Conservation (phyloP, 2,329 filamentous ascomycete genomes). For the Pseudogymnoascus sp. region DNA sequence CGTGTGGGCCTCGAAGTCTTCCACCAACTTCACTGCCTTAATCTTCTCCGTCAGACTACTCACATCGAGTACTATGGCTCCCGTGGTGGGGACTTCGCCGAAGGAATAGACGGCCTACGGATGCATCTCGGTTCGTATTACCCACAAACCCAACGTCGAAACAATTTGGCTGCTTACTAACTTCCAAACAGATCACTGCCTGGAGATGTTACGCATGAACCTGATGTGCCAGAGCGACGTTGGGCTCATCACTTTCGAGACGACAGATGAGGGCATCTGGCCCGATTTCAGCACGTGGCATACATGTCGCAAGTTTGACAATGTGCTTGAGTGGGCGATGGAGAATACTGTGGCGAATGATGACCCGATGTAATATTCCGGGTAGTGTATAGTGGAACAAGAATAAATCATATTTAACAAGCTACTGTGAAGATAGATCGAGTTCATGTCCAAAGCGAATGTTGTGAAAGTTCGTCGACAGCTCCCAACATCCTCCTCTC, state of each 20-base stretch:
- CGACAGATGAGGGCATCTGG: constrained; percentile 41
- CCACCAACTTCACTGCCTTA: constrained; percentile 33
- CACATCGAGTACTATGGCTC: constrained; percentile 43
- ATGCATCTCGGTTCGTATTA: constrained; percentile 30
- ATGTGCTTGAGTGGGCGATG: constrained; percentile 43
- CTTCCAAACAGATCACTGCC: constrained; percentile 38
- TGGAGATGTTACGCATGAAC: constrained; percentile 44
- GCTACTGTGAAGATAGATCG: neutral
- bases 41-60: constrained; percentile 35
- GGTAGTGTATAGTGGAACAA: neutral
- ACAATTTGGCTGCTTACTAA: constrained; percentile 9
- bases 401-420: neutral
- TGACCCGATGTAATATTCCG: constrained; percentile 16
- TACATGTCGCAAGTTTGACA: constrained; percentile 46
- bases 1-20: constrained; percentile 42
- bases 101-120: constrained; percentile 34
- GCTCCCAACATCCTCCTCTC: neutral
- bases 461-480: neutral
- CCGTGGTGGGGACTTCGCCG: constrained; percentile 40
- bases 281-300: constrained; percentile 47
- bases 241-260: constrained; percentile 46
- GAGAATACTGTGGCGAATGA: constrained; percentile 39
- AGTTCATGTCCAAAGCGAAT: neutral
- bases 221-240: constrained; percentile 49
- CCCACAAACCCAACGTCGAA: neutral